Evolutionary conservation across 345 rosid genomes (phyloP), one percentile per base, ranked within the genome.

Genomic region (Pseudoturritis turrita): DNA sequence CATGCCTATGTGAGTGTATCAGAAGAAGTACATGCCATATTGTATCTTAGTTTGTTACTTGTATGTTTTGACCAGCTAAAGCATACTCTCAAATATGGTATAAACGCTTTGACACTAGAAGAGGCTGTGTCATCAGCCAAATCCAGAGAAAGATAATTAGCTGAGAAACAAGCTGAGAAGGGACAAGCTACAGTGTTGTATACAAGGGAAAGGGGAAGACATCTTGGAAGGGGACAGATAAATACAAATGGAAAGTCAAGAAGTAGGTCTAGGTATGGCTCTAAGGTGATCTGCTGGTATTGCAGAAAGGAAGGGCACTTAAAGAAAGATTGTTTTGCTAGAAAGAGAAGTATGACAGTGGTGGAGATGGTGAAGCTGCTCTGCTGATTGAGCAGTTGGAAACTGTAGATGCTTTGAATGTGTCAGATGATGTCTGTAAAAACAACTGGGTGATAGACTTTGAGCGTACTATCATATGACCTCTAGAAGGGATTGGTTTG

Each of bases 391-490:
- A 28, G 6, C 5, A 28, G 5, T 7, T 4, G 5, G 6, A 28
- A 28, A 7, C 2, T 28, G 31, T 1, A 1, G 7, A 6, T 28
- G 43, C 13, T 0, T 3, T 37, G 3, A 37, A 10, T 11, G 5
- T 12, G 14, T 8, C 0, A 0, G n/a, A 12, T 3, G 13, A 0
- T 1, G 4, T 2, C 0, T 39, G 13, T 9, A 3, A 39, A 4
- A n/a, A 39, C 0, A 11, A 39, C 3, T 39, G n/a, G n/a, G 43
- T 37, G 3, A 37, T 37, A 3, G 43, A 37, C 11, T 37, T n/a
- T 2, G 31, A 7, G 4, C 6, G 31, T 3, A 28, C 7, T 28
- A 28, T 28, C 31, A 28, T 1, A 28, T 28, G 31, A 28, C 31
- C 0, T 28, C 31, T 0, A 28, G 31, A 6, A 4, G 1, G 1